Evolutionary conservation across 768 basidiomycete species (phyloP).

Genomic region (Crassisporium funariophilum): DNA sequence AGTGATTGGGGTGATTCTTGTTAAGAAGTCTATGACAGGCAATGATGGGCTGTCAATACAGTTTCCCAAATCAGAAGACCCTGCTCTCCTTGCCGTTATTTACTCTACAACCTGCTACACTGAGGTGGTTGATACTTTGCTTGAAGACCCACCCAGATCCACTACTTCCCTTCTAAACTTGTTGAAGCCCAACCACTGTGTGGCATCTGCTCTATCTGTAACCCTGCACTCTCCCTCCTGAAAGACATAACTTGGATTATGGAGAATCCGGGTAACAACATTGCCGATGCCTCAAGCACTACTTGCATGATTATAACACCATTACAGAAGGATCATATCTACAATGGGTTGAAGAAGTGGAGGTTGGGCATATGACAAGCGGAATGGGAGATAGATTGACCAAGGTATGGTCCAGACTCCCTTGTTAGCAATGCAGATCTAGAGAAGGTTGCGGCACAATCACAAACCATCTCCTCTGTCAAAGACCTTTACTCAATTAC

Average conservation of each 20-base stretch:
- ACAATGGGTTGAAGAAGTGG: slow-evolving; percentile 4
- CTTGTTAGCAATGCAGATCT: slow-evolving; percentile 8
- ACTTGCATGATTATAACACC: too few species aligned
- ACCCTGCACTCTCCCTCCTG: slow-evolving; percentile 1
- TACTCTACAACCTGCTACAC: slow-evolving; percentile 3
- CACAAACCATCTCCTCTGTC: background rate
- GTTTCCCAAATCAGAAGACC: slow-evolving; percentile 11
- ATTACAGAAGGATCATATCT: background rate
- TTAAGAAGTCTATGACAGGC: slow-evolving; percentile 15
- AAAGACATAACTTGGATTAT: background rate
- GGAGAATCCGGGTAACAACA: too few species aligned
- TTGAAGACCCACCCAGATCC: slow-evolving; percentile 14
- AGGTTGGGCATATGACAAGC: slow-evolving; percentile 1
- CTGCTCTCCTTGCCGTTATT: slow-evolving; percentile 9
- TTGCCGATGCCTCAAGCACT: too few species aligned
- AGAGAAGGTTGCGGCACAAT: background rate
- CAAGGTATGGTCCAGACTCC: slow-evolving; percentile 8
- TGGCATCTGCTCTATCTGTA: slow-evolving; percentile 16
- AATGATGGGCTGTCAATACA: slow-evolving; percentile 3
- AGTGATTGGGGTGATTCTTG: slow-evolving; percentile 11
- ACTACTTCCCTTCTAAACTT: too few species aligned
- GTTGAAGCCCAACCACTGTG: too few species aligned
- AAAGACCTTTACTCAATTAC: slow-evolving; percentile 6
- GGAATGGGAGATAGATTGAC: slow-evolving; percentile 13
- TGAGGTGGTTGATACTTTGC: slow-evolving; percentile 14